Conservation (phyloP, 352 stramenopile species). For the Lagenidium giganteum region DNA sequence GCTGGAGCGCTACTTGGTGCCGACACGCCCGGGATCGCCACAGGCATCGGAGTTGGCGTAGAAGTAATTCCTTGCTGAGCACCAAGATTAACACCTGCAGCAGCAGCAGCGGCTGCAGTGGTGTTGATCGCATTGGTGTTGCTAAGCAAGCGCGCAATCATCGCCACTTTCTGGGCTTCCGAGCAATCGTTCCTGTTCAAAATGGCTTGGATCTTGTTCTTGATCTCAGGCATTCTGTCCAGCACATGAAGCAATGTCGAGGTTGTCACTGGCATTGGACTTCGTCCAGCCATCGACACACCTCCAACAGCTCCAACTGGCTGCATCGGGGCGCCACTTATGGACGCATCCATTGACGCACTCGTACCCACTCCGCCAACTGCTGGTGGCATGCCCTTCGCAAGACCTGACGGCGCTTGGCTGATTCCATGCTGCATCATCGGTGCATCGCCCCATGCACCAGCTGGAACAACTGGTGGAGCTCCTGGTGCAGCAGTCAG, state of each 20-base stretch:
- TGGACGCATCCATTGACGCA: slow-evolving; percentile 3
- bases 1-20: too few relatives aligned
- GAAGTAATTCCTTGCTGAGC: too few relatives aligned
- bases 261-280: slow-evolving; percentile 66
- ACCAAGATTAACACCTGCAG: too few relatives aligned
- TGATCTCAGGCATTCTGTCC: slow-evolving; percentile 86
- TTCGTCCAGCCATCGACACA: neutral
- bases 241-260: slow-evolving; percentile 76
- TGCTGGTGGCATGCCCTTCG: neutral
- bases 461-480: neutral
- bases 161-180: slow-evolving; percentile 85
- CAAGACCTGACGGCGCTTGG: neutral
- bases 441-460: neutral
- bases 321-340: slow-evolving; percentile 1
- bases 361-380: neutral
- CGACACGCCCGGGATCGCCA: too few relatives aligned
- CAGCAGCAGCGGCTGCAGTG: slow-evolving; percentile 17
- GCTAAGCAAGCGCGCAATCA: slow-evolving; percentile 82
- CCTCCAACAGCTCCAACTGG: slow-evolving; percentile 2
- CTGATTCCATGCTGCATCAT: slow-evolving; percentile 7
- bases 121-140: slow-evolving; percentile 76
- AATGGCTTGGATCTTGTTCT: slow-evolving; percentile 88
- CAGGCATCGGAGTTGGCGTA: too few relatives aligned
- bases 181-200: slow-evolving; percentile 79
- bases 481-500: neutral